A percentile compares a stretch with the other conserved stretches of the same genome.
Evolutionary conservation across 2,329 filamentous ascomycete species (phyloP).

Genomic region (Sclerotiophoma versabilis): DNA sequence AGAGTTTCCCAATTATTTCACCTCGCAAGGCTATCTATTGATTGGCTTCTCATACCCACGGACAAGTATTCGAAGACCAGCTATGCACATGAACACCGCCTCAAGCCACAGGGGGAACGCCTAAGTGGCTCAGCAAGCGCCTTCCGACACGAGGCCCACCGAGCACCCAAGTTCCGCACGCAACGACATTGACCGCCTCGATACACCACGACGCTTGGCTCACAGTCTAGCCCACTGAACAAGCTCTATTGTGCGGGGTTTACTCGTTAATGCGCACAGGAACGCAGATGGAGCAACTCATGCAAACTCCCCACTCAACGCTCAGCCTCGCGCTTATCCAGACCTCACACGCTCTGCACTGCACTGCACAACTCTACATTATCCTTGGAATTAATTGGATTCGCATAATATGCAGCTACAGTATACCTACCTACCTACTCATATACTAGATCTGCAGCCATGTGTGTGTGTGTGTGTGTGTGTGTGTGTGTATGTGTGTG

Average conservation of each 20-base stretch:
- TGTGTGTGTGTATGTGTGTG: too few species aligned
- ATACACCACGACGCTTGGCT: background rate
- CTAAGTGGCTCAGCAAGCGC: slow-evolving; percentile 9
- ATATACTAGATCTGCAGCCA: too few species aligned
- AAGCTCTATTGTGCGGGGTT: background rate
- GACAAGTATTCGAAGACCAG: background rate
- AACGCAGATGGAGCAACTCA: background rate
- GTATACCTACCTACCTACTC: too few species aligned
- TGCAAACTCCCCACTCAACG: slow-evolving; percentile 1
- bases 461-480: too few species aligned
- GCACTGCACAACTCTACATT: too few species aligned
- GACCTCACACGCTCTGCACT: background rate
- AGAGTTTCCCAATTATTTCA: too few species aligned
- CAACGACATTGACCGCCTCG: slow-evolving; percentile 1
- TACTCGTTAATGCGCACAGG: background rate
- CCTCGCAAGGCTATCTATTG: too few species aligned
- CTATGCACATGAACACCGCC: background rate
- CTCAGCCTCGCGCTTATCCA: background rate
- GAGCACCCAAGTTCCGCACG: background rate
- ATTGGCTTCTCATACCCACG: background rate
- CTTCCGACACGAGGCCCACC: background rate
- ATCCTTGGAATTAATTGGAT: too few species aligned
- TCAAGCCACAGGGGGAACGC: slow-evolving; percentile 4
- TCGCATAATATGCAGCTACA: too few species aligned
- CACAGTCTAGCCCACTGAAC: background rate